These are phyloP conservation scores for Aspergillus novoparasiticus DNA, from an alignment of 2,329 filamentous ascomycete genomes.

Conservation along the genomic window DNA sequence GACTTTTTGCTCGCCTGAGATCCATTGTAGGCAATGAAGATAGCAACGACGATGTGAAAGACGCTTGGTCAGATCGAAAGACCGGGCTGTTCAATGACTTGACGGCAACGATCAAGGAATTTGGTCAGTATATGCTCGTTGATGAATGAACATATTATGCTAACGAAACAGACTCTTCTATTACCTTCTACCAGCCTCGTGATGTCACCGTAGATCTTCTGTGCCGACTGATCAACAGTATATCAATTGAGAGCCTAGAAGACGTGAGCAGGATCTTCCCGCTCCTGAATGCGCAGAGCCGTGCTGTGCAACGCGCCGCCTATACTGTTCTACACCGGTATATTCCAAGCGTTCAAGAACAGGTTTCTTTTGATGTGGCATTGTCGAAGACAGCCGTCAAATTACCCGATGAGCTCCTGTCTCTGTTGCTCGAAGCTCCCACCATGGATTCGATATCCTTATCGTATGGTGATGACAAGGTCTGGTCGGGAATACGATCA, in stretches of 20 bases:
- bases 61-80: conserved; percentile 68
- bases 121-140: conserved; percentile 34
- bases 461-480: conserved; percentile 63
- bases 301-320: conserved; percentile 74
- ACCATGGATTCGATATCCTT: conserved; percentile 68
- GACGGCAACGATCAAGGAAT: conserved; percentile 43
- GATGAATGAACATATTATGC: neutral
- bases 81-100: conserved; percentile 60
- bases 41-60: conserved; percentile 81
- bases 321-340: conserved; percentile 78
- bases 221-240: conserved; percentile 66
- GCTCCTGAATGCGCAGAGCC: conserved; percentile 74
- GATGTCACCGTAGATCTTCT: conserved; percentile 76
- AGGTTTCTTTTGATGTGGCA: conserved; percentile 76
- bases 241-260: conserved; percentile 64
- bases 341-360: conserved; percentile 77
- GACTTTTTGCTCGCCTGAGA: conserved; percentile 66
- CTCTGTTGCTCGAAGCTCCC: conserved; percentile 77
- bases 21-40: conserved; percentile 59
- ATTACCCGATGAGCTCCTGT: conserved; percentile 82
- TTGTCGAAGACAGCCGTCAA: conserved; percentile 58
- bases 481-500: conserved; percentile 70
- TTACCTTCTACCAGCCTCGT: conserved; percentile 64
- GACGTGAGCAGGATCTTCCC: conserved; percentile 72
- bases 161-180: conserved; percentile 46